These are phyloP conservation scores for Tylopilus plumbeoviolaceoides DNA, from an alignment of 768 basidiomycete species.

Conservation along the genomic window DNA sequence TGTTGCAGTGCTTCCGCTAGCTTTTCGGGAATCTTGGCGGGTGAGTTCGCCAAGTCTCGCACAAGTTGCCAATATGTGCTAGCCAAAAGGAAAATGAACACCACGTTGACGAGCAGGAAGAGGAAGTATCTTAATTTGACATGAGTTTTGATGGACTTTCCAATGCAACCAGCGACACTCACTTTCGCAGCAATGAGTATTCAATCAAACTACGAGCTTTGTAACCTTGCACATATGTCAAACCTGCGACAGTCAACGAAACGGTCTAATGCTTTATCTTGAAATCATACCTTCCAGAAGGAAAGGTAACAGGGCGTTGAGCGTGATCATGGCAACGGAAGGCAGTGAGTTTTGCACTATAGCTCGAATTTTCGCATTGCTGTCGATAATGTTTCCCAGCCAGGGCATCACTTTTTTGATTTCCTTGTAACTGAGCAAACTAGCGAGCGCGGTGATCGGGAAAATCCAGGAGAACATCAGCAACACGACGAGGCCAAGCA, in stretches of 20 bases:
- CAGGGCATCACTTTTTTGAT: slow-evolving; percentile 89
- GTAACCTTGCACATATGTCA: slow-evolving; percentile 90
- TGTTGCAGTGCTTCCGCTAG: slow-evolving; percentile 79
- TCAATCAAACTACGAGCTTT: slow-evolving; percentile 91
- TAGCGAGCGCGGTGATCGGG: slow-evolving; percentile 83
- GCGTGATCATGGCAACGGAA: slow-evolving; percentile 80
- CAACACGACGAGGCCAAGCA: slow-evolving; percentile 62
- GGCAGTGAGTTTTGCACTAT: slow-evolving; percentile 95
- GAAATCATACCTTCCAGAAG: slow-evolving; percentile 68
- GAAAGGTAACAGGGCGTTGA: slow-evolving; percentile 89
- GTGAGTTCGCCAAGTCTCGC: slow-evolving; percentile 88
- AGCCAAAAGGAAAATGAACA: slow-evolving; percentile 91
- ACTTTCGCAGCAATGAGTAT: slow-evolving; percentile 91
- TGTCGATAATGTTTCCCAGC: slow-evolving; percentile 81
- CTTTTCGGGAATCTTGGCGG: slow-evolving; percentile 92
- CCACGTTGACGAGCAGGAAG: slow-evolving; percentile 87
- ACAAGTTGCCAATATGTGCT: slow-evolving; percentile 91
- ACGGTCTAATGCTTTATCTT: not conserved
- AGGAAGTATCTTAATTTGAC: slow-evolving; percentile 72
- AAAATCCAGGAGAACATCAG: slow-evolving; percentile 90
- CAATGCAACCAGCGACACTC: slow-evolving; percentile 18
- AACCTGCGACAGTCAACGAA: slow-evolving; percentile 31
- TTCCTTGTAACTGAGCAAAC: slow-evolving; percentile 87
- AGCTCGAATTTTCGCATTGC: slow-evolving; percentile 73
- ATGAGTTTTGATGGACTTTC: slow-evolving; percentile 8